Base-by-base conservation (phyloP, 73 alveolate species). In the Paraurostyla sp. region DNA sequence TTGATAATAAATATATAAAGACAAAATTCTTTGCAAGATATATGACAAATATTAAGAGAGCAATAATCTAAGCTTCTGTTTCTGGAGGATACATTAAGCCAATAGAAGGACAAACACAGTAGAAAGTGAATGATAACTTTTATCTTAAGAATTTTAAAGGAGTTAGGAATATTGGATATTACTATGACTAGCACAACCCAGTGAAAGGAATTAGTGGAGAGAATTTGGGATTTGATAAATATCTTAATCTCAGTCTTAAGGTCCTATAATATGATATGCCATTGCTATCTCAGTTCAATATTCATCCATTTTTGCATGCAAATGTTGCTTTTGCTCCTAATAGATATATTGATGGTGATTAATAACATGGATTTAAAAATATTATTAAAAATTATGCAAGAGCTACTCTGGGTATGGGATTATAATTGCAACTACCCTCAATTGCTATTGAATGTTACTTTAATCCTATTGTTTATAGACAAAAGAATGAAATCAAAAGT, bases 261-360 rank as follows among this genome's bases (percentile, higher is more conserved):
- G 30, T 73, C 20, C 32, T 4, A 3, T 27, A 73, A 50, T 22
- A 20, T 22, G 87, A 73, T 9, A 48, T 50, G 38, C 87, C 87
- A 2, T n/a, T 73, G 51, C 52, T 73, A 0, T 0, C 30, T 4
- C n/a, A 48, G 6, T 40, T 43, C 6, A 20, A 45, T 57, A 42
- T 73, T 3, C 0, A 45, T n/a, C 71, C 87, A 1, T 73, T 48
- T 43, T 15, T 73, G n/a, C 16, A 73, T 73, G 13, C 27, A 1
- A 73, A 73, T 48, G 71, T 49, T 30, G 71, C 87, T 30, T 46
- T 73, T 73, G 87, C 87, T 9, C 87, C 87, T 9, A 73, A 73
- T 27, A 73, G 59, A 25, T 16, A 73, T 33, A 32, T 65, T 16
- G 35, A 65, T 38, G 9, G 23, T 1, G 33, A 25, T 38, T 20